These are phyloP conservation scores for Selaginella tamariscina DNA, from an alignment of 75 land plant species.

Conservation along the genomic window DNA sequence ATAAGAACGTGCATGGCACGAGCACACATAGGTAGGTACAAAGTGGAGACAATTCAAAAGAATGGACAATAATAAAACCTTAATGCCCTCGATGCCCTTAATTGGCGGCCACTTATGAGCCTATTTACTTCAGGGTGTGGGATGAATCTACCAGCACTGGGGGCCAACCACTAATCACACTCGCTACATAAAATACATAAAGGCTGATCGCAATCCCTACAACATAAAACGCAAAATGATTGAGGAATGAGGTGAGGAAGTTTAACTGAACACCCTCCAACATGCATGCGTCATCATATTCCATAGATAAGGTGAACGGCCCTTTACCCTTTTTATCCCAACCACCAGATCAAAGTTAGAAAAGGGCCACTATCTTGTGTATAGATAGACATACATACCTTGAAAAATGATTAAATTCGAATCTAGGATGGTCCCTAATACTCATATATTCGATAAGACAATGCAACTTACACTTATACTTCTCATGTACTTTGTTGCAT, in stretches of 20 bases:
- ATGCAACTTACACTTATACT: background rate
- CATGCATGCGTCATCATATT: no score
- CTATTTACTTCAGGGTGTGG: no score
- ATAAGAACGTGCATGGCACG: no score
- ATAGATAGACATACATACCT: background rate
- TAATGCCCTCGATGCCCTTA: no score
- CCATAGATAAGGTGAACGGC: no score
- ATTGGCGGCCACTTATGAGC: no score
- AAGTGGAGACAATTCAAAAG: background rate
- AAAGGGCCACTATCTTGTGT: no score
- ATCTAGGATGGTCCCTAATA: background rate
- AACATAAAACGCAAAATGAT: background rate
- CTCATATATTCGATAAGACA: background rate
- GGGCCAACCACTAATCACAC: background rate
- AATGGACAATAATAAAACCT: background rate
- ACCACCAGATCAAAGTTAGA: no score
- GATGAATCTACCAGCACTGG: background rate
- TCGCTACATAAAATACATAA: background rate
- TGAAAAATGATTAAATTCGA: background rate
- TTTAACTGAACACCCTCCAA: no score
- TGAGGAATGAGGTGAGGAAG: conserved; percentile 3
- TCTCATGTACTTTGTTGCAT: background rate
- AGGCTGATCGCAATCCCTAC: background rate
- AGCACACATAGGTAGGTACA: no score
- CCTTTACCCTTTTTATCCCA: no score